A percentile compares a stretch with the other conserved stretches of the same genome.
phyloP scores from a whole-genome alignment of 805 yeast species.

The Hanseniaspora lindneri region DNA sequence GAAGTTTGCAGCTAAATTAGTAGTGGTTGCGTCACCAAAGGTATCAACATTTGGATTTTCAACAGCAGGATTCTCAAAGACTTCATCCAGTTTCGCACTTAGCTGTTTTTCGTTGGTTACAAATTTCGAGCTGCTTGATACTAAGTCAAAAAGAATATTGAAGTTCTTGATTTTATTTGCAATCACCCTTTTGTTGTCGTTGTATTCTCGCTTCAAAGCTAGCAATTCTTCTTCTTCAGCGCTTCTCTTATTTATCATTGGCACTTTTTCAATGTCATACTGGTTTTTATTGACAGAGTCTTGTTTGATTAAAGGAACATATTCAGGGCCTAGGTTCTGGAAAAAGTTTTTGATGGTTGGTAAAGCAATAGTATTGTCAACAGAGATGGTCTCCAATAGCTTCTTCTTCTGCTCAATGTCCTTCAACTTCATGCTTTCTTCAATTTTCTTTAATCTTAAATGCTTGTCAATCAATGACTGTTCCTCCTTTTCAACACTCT shows the following conservation, averaged over 20 bases:
- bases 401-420: conserved; percentile 32
- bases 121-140: conserved; percentile 56
- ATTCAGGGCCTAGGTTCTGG: neutral
- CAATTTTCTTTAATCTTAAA: conserved; percentile 28
- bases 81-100: conserved; percentile 22
- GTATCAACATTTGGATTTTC: conserved; percentile 2
- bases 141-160: conserved; percentile 50
- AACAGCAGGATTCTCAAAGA: conserved; percentile 17
- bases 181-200: conserved; percentile 48
- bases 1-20: neutral
- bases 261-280: conserved; percentile 21
- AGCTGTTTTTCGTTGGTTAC: conserved; percentile 64
- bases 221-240: conserved; percentile 51
- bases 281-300: neutral
- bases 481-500: conserved; percentile 48
- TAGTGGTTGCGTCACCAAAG: neutral
- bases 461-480: conserved; percentile 33
- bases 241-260: conserved; percentile 62
- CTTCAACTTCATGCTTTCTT: conserved; percentile 22
- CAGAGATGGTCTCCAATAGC: conserved; percentile 37
- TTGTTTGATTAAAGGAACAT: neutral
- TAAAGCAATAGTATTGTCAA: conserved; percentile 4
- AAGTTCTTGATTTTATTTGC: conserved; percentile 43
- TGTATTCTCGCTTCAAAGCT: conserved; percentile 50
- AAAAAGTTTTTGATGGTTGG: conserved; percentile 13